Base-by-base conservation (phyloP, 2,329 filamentous ascomycete species). In the Blumeriella jaapii region DNA sequence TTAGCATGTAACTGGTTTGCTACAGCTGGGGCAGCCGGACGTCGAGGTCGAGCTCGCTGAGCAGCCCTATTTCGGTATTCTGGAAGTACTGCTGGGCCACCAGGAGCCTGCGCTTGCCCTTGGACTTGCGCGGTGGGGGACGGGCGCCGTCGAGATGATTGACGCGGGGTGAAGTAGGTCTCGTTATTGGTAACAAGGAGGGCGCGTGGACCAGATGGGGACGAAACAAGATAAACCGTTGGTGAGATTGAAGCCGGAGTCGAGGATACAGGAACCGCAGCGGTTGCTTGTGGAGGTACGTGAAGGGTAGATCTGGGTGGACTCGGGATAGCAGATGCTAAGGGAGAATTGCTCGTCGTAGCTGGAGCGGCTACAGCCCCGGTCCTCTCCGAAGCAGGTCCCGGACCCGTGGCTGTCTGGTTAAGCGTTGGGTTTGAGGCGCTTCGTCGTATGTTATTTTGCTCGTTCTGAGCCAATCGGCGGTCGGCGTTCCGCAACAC, bases 211-310 rank as follows among this genome's bases (percentile, higher is more conserved):
- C 74, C 74, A 26, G 63, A 61, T 0, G 74, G 72, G 0, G 74
- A 78, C 11, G 65, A 70, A 5, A 79, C 52, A 15, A 79, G 67
- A 45, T 77, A 78, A 2, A 77, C 69, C 39, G 72, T 67, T 0
- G 65, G 60, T 15, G 58, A 57, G 19, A 52, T 51, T 12, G 53
- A 30, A n/a, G n/a, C n/a, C 10, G 50, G 17, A 15, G 40, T 13
- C 27, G 3, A 3, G 3, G 36, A 28, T 17, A 36, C 15, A 40
- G 28, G 11, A 44, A 45, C 23, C 29, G 39, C 28, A 42, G 42
- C 43, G 42, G 33, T 40, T n/a, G 31, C 19, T 34, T 39, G 32
- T n/a, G 29, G 40, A 34, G 27, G 14, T 14, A 22, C 32, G 18
- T 30, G 29, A 13, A 15, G 28, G 18, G 20, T 11, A 22, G 23